Conservation (phyloP, 306 rosid genomes). For the Begonia peltatifolia region DNA sequence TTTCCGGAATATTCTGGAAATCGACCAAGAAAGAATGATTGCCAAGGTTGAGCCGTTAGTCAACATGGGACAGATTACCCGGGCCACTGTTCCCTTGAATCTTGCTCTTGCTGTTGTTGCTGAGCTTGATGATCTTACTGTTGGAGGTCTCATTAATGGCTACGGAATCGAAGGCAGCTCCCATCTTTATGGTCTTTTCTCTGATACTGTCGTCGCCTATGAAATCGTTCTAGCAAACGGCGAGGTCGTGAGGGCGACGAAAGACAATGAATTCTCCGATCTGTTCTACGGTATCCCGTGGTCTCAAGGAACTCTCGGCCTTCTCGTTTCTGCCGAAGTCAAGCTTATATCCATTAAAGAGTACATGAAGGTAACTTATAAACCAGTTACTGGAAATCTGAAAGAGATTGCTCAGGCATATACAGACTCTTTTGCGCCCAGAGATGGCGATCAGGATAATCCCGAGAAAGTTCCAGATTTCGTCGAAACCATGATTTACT, state of each 20-base stretch:
- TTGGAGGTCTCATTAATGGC: conserved; percentile 96
- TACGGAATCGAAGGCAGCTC: conserved; percentile 98
- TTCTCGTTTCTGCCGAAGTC: conserved; percentile 92
- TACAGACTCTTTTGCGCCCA: conserved; percentile 70
- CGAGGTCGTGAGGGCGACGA: conserved; percentile 74
- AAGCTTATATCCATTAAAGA: conserved; percentile 74
- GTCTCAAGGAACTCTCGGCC: conserved; percentile 97
- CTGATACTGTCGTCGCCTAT: conserved; percentile 89
- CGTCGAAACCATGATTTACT: conserved; percentile 83
- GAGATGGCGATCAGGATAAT: conserved; percentile 82
- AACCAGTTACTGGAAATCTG: conserved; percentile 64
- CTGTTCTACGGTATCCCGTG: conserved; percentile 84
- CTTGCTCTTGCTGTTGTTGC: conserved; percentile 91
- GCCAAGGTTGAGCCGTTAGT: conserved; percentile 93
- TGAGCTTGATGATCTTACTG: conserved; percentile 95
- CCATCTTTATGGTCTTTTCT: conserved; percentile 74
- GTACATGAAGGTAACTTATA: conserved; percentile 77
- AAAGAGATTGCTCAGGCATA: conserved; percentile 74
- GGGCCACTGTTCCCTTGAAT: conserved; percentile 83
- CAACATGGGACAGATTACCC: conserved; percentile 86
- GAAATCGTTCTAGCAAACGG: conserved; percentile 88
- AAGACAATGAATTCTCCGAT: conserved; percentile 79
- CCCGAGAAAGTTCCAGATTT: conserved; percentile 84
- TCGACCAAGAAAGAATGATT: conserved; percentile 58
- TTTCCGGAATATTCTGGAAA: conserved; percentile 70